phyloP scores from a whole-genome alignment of 305 asterid genomes.

The Fraxinus floribunda region DNA sequence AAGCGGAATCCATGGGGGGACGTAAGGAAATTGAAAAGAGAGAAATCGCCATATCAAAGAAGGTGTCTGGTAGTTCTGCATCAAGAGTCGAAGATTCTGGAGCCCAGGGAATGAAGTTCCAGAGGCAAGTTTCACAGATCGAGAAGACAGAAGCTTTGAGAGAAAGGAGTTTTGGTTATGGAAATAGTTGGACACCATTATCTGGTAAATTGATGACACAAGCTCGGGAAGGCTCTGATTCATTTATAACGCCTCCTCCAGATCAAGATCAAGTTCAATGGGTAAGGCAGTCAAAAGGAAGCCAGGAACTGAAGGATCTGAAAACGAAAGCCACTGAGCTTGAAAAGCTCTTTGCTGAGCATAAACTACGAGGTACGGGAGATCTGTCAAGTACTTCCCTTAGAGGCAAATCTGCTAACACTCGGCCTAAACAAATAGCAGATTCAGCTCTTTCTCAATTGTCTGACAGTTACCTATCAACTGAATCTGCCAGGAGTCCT shows the following conservation, averaged over 20 bases:
- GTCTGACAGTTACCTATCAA: constrained; percentile 29
- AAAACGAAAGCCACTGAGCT: constrained; percentile 82
- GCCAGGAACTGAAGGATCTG: constrained; percentile 75
- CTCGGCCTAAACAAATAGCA: constrained; percentile 35
- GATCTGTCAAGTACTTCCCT: constrained; percentile 52
- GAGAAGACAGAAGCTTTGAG: constrained; percentile 45
- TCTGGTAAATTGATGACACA: constrained; percentile 45
- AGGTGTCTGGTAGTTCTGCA: constrained; percentile 35
- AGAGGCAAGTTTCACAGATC: constrained; percentile 38
- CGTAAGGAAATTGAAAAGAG: constrained; percentile 40
- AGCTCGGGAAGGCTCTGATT: constrained; percentile 46
- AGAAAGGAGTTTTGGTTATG: constrained; percentile 27
- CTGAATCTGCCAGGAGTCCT: constrained; percentile 43
- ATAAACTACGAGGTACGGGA: constrained; percentile 65
- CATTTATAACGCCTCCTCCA: constrained; percentile 51
- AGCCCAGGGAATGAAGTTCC: constrained; percentile 39
- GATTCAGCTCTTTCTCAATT: constrained; percentile 38
- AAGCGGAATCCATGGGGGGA: constrained; percentile 38
- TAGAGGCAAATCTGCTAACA: constrained; percentile 48
- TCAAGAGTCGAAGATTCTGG: constrained; percentile 53
- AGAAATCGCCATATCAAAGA: constrained; percentile 36
- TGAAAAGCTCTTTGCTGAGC: constrained; percentile 78
- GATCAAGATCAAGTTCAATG: constrained; percentile 45
- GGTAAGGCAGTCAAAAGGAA: constrained; percentile 68
- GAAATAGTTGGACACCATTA: constrained; percentile 28